phyloP scores from a whole-genome alignment of 371 early-diverging fungal genomes.

The Smittium mucronatum region DNA sequence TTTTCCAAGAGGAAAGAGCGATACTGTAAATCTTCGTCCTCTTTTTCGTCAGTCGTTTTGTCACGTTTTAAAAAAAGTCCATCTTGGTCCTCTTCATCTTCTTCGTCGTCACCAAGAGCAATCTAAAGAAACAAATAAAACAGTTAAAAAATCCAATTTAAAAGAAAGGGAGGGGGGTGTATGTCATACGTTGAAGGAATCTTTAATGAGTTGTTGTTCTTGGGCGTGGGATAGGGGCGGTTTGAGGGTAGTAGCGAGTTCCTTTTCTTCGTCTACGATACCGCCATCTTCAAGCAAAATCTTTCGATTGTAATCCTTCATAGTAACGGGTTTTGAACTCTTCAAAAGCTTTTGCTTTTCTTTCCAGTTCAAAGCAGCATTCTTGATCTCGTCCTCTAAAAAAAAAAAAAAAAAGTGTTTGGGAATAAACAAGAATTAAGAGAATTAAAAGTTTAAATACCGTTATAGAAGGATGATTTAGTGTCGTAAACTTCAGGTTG shows the following conservation, averaged over 20 bases:
- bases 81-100: constrained; percentile 44
- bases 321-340: constrained; percentile 41
- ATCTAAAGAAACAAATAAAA: constrained; percentile 12
- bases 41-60: constrained; percentile 56
- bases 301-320: constrained; percentile 68
- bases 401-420: background rate
- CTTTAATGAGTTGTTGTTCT: constrained; percentile 71
- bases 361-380: constrained; percentile 47
- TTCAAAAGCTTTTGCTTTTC: constrained; percentile 41
- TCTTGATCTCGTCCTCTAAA: constrained; percentile 42
- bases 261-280: constrained; percentile 43
- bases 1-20: constrained; percentile 63
- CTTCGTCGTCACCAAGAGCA: constrained; percentile 34
- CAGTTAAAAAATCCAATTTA: background rate
- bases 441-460: constrained; percentile 24
- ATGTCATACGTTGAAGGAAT: constrained; percentile 44
- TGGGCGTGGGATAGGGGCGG: constrained; percentile 50
- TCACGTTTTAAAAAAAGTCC: constrained; percentile 55
- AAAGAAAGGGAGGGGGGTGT: background rate
- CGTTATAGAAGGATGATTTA: constrained; percentile 49
- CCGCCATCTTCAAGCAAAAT: constrained; percentile 58
- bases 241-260: constrained; percentile 19
- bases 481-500: constrained; percentile 76
- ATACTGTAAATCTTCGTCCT: constrained; percentile 73
- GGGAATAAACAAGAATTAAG: constrained; percentile 4